Conservation (phyloP, 208 protist genomes). For the Wallacemonas sp. region DNA sequence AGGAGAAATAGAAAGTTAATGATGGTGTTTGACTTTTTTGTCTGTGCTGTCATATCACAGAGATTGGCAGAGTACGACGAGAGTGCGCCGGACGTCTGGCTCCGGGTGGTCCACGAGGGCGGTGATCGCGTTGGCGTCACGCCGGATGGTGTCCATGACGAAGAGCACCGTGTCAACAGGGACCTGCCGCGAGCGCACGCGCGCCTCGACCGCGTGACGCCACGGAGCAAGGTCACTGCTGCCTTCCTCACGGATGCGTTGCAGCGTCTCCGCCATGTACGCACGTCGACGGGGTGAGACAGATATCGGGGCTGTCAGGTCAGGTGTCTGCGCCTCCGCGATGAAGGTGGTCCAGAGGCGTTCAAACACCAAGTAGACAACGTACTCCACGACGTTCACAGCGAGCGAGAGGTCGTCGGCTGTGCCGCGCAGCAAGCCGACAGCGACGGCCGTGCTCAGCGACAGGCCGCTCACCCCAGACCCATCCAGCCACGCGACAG, state of each 20-base stretch:
- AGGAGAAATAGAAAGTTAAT: slow-evolving; percentile 15
- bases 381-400: neutral
- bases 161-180: neutral
- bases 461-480: neutral
- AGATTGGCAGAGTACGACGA: neutral
- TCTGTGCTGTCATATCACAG: too few relatives aligned
- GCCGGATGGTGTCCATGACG: neutral
- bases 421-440: neutral
- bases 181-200: neutral
- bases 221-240: neutral
- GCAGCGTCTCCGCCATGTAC: neutral
- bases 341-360: neutral
- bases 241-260: slow-evolving; percentile 2
- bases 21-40: too few relatives aligned
- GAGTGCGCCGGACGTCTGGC: neutral
- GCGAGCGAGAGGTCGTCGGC: neutral
- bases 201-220: neutral
- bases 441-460: neutral
- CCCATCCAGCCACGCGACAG: neutral
- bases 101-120: neutral
- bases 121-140: neutral
- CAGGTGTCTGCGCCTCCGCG: too few relatives aligned
- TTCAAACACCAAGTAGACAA: neutral
- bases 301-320: too few relatives aligned
- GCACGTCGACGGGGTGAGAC: neutral